Evolutionary conservation across 1,284 basidiomycete species (phyloP).

Genomic region (Irpex sp.): DNA sequence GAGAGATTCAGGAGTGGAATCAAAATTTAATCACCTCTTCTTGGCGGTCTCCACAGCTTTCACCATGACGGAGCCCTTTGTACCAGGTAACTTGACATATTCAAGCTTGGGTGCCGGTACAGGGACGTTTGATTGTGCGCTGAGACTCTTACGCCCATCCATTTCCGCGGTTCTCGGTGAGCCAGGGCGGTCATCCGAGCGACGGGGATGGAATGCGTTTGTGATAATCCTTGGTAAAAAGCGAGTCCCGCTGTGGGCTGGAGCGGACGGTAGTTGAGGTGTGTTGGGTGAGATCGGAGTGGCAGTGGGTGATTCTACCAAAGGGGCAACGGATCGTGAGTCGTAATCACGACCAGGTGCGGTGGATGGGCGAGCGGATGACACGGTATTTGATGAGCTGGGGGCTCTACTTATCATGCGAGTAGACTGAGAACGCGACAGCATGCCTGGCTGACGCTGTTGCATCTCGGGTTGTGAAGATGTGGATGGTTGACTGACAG

Average conservation of each 20-base stretch:
- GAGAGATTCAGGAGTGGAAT: not conserved
- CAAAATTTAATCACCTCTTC: conserved; percentile 57
- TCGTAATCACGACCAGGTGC: conserved; percentile 19
- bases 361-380: conserved; percentile 21
- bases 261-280: conserved; percentile 29
- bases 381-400: conserved; percentile 11
- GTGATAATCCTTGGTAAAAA: conserved; percentile 71
- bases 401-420: conserved; percentile 14
- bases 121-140: conserved; percentile 30
- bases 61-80: conserved; percentile 76
- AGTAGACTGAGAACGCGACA: conserved; percentile 26
- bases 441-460: conserved; percentile 18
- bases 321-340: not conserved
- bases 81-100: conserved; percentile 88
- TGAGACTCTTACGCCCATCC: conserved; percentile 16
- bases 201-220: conserved; percentile 55
- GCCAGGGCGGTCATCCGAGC: conserved; percentile 52
- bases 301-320: not conserved
- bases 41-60: conserved; percentile 84
- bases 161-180: conserved; percentile 23
- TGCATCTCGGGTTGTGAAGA: conserved; percentile 16
- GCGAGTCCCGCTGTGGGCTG: conserved; percentile 40
- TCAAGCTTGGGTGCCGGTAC: conserved; percentile 80
- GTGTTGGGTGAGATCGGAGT: conserved; percentile 10
- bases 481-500: not conserved